These are phyloP conservation scores for Podospora australis DNA, from an alignment of 495 filamentous ascomycete genomes.

Conservation along the genomic window DNA sequence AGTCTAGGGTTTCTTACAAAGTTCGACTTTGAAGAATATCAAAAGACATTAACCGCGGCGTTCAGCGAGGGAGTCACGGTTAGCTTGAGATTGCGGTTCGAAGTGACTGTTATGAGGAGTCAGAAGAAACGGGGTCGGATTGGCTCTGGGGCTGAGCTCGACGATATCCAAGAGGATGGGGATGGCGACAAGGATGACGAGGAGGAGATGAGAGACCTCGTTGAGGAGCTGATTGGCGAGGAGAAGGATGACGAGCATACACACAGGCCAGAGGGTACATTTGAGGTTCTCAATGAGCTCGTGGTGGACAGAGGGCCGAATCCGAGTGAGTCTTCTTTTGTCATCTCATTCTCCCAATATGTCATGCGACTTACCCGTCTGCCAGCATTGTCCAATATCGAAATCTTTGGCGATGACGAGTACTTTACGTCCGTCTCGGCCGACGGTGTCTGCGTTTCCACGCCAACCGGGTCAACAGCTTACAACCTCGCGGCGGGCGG, in stretches of 20 bases:
- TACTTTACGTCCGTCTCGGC: conserved; percentile 84
- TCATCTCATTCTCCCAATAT: too few relatives aligned
- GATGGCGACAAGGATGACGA: conserved; percentile 21
- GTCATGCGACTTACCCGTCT: too few relatives aligned
- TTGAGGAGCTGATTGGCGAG: conserved; percentile 82
- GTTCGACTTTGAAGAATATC: conserved; percentile 77
- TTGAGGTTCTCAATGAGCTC: conserved; percentile 87
- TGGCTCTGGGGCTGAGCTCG: too few relatives aligned
- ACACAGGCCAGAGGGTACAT: conserved; percentile 71
- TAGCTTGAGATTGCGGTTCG: conserved; percentile 82
- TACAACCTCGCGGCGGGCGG: conserved; percentile 97
- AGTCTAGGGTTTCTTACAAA: conserved; percentile 94
- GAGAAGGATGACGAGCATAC: conserved; percentile 73
- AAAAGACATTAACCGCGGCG: conserved; percentile 60
- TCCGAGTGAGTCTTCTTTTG: conserved; percentile 52
- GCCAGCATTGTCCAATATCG: conserved; percentile 80
- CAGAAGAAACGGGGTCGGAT: conserved; percentile 38
- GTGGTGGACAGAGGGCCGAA: conserved; percentile 90
- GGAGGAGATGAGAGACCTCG: conserved; percentile 56
- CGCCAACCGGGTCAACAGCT: conserved; percentile 88
- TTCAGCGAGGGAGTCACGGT: conserved; percentile 83
- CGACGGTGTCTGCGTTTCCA: conserved; percentile 85
- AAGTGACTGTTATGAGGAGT: conserved; percentile 89
- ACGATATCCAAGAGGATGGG: conserved; percentile 3
- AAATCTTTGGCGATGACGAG: conserved; percentile 92